Evolutionary conservation across 2,329 filamentous ascomycete genomes (phyloP).

Genomic region (Pseudonectria foliicola): DNA sequence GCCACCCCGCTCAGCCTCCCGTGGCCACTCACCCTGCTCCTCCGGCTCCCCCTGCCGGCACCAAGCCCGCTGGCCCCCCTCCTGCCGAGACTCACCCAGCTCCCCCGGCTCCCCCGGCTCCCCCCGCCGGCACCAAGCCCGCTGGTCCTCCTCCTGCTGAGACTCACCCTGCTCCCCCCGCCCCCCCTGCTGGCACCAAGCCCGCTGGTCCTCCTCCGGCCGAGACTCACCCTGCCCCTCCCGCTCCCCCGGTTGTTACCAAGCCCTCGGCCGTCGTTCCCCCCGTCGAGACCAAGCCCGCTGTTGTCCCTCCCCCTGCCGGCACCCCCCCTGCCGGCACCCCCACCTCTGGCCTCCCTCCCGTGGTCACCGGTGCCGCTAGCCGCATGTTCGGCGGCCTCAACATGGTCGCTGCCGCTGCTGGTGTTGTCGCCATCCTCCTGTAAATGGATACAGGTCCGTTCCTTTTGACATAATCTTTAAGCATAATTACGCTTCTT

Average conservation of each 20-base stretch:
- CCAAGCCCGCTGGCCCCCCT: neutral
- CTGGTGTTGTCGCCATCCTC: conserved; percentile 27
- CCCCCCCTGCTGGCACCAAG: too few species aligned
- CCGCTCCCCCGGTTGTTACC: neutral
- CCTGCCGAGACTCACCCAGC: neutral
- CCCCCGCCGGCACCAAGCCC: neutral
- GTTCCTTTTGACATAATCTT: conserved; percentile 16
- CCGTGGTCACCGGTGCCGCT: conserved; percentile 13
- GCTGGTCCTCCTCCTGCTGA: too few species aligned
- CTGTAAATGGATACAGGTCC: conserved; percentile 23
- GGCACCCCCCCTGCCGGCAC: conserved; percentile 1
- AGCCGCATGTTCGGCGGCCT: conserved; percentile 7
- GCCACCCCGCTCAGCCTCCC: neutral
- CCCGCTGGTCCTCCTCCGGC: neutral
- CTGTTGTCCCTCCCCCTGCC: neutral
- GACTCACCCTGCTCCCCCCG: too few species aligned
- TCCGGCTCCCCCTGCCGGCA: neutral
- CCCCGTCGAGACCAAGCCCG: neutral
- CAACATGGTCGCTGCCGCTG: conserved; percentile 21
- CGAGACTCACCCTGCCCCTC: neutral
- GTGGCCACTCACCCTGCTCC: neutral
- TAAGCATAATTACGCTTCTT: conserved; percentile 21
- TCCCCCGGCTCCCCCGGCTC: too few species aligned
- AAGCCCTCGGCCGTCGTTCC: neutral
- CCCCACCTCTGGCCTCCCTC: conserved; percentile 4